A percentile compares a stretch with the other conserved stretches of the same genome.
phyloP scores from a whole-genome alignment of 306 rosid species.

The Trifolium subterraneum region DNA sequence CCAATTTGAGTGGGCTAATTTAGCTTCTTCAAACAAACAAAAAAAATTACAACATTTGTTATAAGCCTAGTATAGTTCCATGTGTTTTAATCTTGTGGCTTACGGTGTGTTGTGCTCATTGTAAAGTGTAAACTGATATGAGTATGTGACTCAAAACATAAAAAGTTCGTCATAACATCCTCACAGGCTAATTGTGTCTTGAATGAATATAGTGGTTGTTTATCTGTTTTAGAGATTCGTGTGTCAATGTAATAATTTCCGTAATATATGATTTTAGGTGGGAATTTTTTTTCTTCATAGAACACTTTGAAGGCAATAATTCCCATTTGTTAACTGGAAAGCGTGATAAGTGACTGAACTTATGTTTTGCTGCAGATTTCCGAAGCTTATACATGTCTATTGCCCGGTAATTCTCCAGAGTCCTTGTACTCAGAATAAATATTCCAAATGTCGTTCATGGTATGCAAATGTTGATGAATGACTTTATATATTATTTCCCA shows the following conservation, averaged over 20 bases:
- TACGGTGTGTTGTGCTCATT: neutral
- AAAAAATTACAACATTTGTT: too few species aligned
- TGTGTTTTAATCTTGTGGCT: conserved; percentile 1
- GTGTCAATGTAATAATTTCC: neutral
- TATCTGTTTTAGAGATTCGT: conserved; percentile 9
- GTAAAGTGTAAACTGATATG: too few species aligned
- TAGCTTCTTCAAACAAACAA: too few species aligned
- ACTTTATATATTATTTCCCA: conserved; percentile 50
- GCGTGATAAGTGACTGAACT: conserved; percentile 34
- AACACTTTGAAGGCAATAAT: neutral
- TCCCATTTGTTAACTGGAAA: neutral
- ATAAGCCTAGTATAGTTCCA: neutral
- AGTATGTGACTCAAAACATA: too few species aligned
- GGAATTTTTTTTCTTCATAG: neutral
- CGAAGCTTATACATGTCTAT: conserved; percentile 67
- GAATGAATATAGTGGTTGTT: neutral
- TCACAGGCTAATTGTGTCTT: too few species aligned
- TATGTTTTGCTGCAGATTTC: conserved; percentile 68
- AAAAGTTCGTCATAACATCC: too few species aligned
- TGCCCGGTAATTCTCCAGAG: conserved; percentile 57
- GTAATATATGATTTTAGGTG: neutral
- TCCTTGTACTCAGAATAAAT: conserved; percentile 16
- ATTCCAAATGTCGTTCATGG: conserved; percentile 15
- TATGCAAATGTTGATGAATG: conserved; percentile 45
- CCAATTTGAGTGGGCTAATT: too few species aligned